Evolutionary conservation across 345 rosid species (phyloP).

Genomic region (Hibiscus syriacus): DNA sequence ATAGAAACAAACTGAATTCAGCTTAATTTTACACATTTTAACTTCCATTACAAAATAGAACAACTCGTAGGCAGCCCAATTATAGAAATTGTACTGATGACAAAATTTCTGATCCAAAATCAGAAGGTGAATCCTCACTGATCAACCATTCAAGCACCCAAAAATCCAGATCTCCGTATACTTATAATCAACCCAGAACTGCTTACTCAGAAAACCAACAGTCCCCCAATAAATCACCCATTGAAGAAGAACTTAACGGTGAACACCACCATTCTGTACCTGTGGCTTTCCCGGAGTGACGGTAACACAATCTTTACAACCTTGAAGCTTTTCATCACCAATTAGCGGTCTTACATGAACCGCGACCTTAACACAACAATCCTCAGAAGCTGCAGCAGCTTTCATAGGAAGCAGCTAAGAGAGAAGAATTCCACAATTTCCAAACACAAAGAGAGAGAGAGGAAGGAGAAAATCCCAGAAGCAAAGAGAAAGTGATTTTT

Average conservation of each 20-base stretch:
- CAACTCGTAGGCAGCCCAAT: constrained; percentile 7
- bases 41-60: background rate
- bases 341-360: constrained; percentile 95
- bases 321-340: constrained; percentile 83
- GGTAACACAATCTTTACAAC: constrained; percentile 94
- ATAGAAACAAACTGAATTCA: constrained; percentile 6
- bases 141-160: constrained; percentile 21
- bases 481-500: background rate
- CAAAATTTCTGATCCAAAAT: constrained; percentile 19
- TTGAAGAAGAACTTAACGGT: background rate
- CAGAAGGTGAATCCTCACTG: constrained; percentile 13
- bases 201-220: background rate
- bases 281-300: constrained; percentile 98
- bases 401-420: constrained; percentile 36
- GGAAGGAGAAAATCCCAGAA: background rate
- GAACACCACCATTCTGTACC: constrained; percentile 37
- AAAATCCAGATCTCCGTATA: constrained; percentile 45
- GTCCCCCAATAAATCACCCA: constrained; percentile 10
- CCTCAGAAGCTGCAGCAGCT: constrained; percentile 45
- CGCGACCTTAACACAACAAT: constrained; percentile 93
- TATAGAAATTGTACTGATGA: constrained; percentile 15
- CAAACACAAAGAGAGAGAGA: constrained; percentile 4
- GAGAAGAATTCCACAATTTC: background rate
- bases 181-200: constrained; percentile 4
- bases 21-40: background rate